These are phyloP conservation scores for Candida golubevii DNA, from an alignment of 805 yeast species.

Conservation along the genomic window DNA sequence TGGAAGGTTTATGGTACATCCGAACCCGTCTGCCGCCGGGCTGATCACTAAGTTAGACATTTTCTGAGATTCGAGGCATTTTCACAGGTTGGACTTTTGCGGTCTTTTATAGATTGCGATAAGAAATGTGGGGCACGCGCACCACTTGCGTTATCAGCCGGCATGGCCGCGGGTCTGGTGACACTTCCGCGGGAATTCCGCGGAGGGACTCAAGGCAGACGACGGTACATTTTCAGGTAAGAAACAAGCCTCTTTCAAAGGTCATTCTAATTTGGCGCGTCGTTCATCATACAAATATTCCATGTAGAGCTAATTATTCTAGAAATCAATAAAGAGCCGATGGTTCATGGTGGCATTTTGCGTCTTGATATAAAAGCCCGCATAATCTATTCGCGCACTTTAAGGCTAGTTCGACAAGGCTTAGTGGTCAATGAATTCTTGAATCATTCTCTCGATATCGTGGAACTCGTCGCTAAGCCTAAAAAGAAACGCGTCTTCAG, in stretches of 20 bases:
- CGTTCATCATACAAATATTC: too few species aligned
- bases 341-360: too few species aligned
- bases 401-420: too few species aligned
- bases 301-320: too few species aligned
- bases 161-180: slow-evolving; percentile 4
- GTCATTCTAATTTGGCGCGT: too few species aligned
- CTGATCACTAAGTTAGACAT: slow-evolving; percentile 6
- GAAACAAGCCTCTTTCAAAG: too few species aligned
- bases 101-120: slow-evolving; percentile 7
- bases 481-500: slow-evolving; percentile 3
- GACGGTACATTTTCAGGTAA: too few species aligned
- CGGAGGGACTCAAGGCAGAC: too few species aligned
- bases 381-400: too few species aligned
- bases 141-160: not conserved
- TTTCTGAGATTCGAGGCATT: not conserved
- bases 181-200: not conserved
- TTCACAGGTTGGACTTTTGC: not conserved
- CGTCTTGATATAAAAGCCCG: too few species aligned
- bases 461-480: slow-evolving; percentile 5
- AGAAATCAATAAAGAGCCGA: too few species aligned
- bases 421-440: slow-evolving; percentile 1
- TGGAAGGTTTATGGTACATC: slow-evolving; percentile 67
- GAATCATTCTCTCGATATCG: slow-evolving; percentile 6
- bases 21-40: slow-evolving; percentile 37
- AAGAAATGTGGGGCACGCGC: slow-evolving; percentile 5